Evolutionary conservation across 805 yeast genomes (phyloP).

Genomic region (Nakazawaea peltata): DNA sequence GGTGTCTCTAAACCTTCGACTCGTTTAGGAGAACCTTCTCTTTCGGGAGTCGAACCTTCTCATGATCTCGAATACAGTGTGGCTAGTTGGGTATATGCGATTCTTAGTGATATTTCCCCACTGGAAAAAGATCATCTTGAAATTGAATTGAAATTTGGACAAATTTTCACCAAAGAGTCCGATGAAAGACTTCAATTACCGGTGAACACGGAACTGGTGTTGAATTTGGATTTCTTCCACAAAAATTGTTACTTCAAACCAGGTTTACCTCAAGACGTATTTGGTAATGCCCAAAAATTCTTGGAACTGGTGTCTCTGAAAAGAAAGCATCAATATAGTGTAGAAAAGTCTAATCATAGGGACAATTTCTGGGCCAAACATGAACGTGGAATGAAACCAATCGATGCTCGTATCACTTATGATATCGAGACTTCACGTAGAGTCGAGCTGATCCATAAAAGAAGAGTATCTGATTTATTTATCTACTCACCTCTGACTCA

Average conservation of each 20-base stretch:
- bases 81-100: conserved; percentile 86
- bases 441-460: conserved; percentile 64
- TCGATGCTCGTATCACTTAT: conserved; percentile 55
- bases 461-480: conserved; percentile 63
- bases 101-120: conserved; percentile 49
- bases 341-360: conserved; percentile 51
- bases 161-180: conserved; percentile 53
- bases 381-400: conserved; percentile 58
- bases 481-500: conserved; percentile 69
- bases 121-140: conserved; percentile 48
- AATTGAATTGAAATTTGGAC: conserved; percentile 69
- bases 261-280: conserved; percentile 58
- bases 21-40: conserved; percentile 29
- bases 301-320: conserved; percentile 47
- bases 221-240: conserved; percentile 38
- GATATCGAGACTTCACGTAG: conserved; percentile 62
- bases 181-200: conserved; percentile 60
- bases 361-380: conserved; percentile 58
- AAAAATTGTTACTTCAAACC: conserved; percentile 52
- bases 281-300: conserved; percentile 45
- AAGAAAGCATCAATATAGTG: conserved; percentile 32
- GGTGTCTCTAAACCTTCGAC: background rate
- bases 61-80: conserved; percentile 76
- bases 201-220: conserved; percentile 60
- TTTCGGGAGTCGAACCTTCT: conserved; percentile 70